phyloP scores from a whole-genome alignment of 148 eudicot genomes.

The Polygonum aviculare region DNA sequence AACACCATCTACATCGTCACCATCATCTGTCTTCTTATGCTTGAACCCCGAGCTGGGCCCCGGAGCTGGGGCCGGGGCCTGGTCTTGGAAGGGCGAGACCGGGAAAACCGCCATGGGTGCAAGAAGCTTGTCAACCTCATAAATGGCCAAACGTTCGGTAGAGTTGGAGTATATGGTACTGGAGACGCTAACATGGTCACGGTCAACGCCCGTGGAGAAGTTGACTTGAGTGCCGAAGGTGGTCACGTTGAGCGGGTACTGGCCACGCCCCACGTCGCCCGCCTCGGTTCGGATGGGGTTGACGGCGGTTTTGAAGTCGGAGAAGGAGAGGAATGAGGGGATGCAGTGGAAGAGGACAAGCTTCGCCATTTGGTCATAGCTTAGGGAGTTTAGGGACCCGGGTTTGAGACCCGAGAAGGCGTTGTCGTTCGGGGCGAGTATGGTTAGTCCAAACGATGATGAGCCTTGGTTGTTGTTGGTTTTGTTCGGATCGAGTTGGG shows the following conservation, averaged over 20 bases:
- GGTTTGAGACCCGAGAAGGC: neutral
- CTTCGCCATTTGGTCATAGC: neutral
- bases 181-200: neutral
- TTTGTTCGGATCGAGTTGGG: neutral
- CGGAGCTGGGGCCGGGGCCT: neutral
- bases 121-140: neutral
- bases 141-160: neutral
- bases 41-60: neutral
- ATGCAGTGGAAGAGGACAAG: neutral
- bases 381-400: neutral
- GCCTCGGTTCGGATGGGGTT: neutral
- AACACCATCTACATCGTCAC: neutral
- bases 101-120: neutral
- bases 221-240: neutral
- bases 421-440: neutral
- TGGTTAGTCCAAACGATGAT: neutral
- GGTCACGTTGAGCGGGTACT: neutral
- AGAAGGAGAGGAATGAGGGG: slow-evolving; percentile 1
- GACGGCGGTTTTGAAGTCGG: neutral
- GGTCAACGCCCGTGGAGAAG: neutral
- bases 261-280: neutral
- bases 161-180: neutral
- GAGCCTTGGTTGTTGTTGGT: neutral
- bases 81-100: neutral
- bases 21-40: neutral